phyloP scores from a whole-genome alignment of 129 eudicot species.

The Scalesia atractyloides region DNA sequence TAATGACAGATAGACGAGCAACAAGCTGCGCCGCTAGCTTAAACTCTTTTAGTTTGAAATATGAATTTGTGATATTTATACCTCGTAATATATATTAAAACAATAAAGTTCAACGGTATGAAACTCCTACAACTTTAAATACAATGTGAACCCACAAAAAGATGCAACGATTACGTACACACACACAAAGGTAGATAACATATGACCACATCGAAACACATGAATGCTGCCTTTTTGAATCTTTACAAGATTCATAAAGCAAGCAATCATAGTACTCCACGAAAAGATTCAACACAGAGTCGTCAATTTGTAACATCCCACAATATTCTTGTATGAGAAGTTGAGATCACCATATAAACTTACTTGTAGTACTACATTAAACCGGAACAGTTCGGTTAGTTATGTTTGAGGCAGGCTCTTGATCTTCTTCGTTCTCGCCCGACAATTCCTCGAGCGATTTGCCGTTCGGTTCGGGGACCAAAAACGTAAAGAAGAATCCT shows the following conservation, averaged over 20 bases:
- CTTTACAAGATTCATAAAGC: slow-evolving; percentile 10
- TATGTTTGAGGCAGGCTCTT: background rate
- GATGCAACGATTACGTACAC: background rate
- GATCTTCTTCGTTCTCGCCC: slow-evolving; percentile 36
- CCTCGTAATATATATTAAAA: too few relatives aligned
- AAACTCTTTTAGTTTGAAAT: too few relatives aligned
- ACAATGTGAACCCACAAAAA: slow-evolving; percentile 10
- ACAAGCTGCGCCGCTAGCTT: too few relatives aligned
- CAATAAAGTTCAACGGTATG: background rate
- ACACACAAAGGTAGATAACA: background rate
- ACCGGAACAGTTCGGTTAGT: slow-evolving; percentile 29
- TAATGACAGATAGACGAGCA: too few relatives aligned
- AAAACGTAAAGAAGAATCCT: slow-evolving; percentile 38
- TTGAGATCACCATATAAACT: background rate
- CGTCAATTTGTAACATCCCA: background rate
- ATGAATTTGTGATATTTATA: background rate
- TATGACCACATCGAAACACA: background rate
- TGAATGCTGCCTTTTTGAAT: background rate
- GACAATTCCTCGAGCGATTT: slow-evolving; percentile 46
- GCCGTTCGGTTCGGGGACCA: slow-evolving; percentile 51
- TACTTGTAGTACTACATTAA: background rate
- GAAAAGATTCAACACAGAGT: background rate
- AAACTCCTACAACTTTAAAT: slow-evolving; percentile 2
- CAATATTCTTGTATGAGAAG: background rate
- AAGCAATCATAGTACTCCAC: background rate